Evolutionary conservation across 2,329 filamentous ascomycete genomes (phyloP).

Genomic region (Trichoderma sp.): DNA sequence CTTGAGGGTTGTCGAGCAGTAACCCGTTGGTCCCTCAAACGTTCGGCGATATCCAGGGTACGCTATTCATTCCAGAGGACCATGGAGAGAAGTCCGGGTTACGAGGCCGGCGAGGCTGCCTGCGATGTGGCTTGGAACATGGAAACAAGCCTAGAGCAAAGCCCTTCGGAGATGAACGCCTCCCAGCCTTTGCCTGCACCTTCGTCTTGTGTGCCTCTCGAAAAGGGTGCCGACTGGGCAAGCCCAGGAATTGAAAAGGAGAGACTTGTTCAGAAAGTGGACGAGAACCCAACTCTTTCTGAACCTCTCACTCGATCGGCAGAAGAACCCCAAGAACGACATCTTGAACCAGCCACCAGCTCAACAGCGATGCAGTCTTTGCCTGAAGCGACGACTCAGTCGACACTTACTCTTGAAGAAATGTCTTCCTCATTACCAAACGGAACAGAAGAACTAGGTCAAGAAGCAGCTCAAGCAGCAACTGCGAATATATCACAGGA

Average conservation of each 20-base stretch:
- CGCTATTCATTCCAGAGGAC: background rate
- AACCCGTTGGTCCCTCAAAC: background rate
- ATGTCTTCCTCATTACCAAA: background rate
- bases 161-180: background rate
- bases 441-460: background rate
- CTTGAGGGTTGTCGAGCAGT: background rate
- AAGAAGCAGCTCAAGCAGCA: background rate
- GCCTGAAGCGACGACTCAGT: background rate
- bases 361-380: background rate
- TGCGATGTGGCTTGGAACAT: background rate
- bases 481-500: background rate
- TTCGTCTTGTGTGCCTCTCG: constrained; percentile 12
- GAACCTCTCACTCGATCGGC: background rate
- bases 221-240: background rate
- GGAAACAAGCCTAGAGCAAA: constrained; percentile 5
- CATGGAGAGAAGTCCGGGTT: constrained; percentile 13
- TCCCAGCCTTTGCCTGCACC: background rate
- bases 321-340: background rate
- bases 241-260: background rate
- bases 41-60: background rate
- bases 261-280: background rate
- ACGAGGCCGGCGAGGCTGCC: constrained; percentile 12
- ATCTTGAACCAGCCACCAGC: background rate
- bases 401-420: constrained; percentile 2
- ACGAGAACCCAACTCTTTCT: background rate